Conservation (phyloP, 208 protist genomes). For the Trypanosoma congolense region DNA sequence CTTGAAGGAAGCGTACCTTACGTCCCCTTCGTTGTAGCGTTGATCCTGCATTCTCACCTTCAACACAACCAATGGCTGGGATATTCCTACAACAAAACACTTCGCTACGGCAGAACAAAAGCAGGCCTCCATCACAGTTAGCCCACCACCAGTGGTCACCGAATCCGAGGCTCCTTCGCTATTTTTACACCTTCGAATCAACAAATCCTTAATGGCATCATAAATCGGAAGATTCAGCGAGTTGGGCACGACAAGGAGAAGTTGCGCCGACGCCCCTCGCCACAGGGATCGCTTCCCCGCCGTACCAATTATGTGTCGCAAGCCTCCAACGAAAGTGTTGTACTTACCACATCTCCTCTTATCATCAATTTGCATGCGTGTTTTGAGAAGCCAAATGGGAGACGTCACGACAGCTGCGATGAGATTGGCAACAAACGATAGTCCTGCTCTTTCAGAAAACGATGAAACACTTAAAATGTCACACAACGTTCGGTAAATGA, state of each 20-base stretch:
- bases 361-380: conserved; percentile 88
- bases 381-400: conserved; percentile 88
- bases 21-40: conserved; percentile 34
- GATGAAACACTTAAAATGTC: conserved; percentile 14
- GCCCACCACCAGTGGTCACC: conserved; percentile 17
- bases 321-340: conserved; percentile 49
- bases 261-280: conserved; percentile 65
- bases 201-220: conserved; percentile 60
- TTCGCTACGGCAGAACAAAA: conserved; percentile 73
- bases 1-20: conserved; percentile 51
- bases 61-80: conserved; percentile 73
- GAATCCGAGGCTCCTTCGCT: neutral
- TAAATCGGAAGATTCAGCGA: conserved; percentile 73
- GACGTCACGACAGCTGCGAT: conserved; percentile 63
- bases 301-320: conserved; percentile 45
- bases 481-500: conserved; percentile 62
- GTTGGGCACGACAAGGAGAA: conserved; percentile 77
- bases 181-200: conserved; percentile 30
- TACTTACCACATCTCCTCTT: conserved; percentile 32
- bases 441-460: conserved; percentile 45
- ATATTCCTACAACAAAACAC: conserved; percentile 48
- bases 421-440: conserved; percentile 61
- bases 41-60: conserved; percentile 83
- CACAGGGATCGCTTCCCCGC: conserved; percentile 75
- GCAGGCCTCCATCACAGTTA: conserved; percentile 64